Evolutionary conservation across 106 monocot species (phyloP).

Genomic region (Allium sativum): DNA sequence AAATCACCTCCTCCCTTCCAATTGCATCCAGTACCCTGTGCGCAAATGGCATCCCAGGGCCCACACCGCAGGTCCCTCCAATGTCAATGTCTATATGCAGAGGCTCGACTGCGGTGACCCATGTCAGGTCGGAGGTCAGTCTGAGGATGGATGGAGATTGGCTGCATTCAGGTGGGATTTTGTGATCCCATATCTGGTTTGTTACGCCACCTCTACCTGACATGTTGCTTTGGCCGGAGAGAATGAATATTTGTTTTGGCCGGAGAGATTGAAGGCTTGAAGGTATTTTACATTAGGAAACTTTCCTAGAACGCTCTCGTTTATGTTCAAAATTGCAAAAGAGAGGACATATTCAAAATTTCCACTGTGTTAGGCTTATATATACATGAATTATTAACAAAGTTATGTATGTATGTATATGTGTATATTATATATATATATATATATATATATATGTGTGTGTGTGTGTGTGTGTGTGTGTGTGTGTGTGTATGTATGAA

Average conservation of each 20-base stretch:
- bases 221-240: slow-evolving; percentile 66
- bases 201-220: slow-evolving; percentile 42
- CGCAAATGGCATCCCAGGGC: slow-evolving; percentile 68
- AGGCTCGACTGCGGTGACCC: slow-evolving; percentile 49
- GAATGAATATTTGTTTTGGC: slow-evolving; percentile 26
- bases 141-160: slow-evolving; percentile 51
- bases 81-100: slow-evolving; percentile 79
- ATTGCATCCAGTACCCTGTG: slow-evolving; percentile 10
- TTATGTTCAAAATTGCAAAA: too few species aligned
- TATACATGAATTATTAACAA: too few species aligned
- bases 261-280: neutral
- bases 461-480: too few species aligned
- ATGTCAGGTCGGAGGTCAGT: slow-evolving; percentile 31
- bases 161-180: slow-evolving; percentile 23
- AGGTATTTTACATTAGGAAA: too few species aligned
- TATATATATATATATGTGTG: too few species aligned
- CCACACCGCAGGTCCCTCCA: slow-evolving; percentile 54
- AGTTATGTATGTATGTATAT: too few species aligned
- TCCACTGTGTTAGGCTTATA: too few species aligned
- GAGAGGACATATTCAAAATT: too few species aligned
- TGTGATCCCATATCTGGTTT: slow-evolving; percentile 12
- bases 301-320: too few species aligned
- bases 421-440: too few species aligned
- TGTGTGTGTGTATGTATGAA: too few species aligned
- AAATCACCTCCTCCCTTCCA: too few species aligned